These are phyloP conservation scores for Osmanthus fragrans DNA, from an alignment of 257 asterid genomes.

Conservation along the genomic window DNA sequence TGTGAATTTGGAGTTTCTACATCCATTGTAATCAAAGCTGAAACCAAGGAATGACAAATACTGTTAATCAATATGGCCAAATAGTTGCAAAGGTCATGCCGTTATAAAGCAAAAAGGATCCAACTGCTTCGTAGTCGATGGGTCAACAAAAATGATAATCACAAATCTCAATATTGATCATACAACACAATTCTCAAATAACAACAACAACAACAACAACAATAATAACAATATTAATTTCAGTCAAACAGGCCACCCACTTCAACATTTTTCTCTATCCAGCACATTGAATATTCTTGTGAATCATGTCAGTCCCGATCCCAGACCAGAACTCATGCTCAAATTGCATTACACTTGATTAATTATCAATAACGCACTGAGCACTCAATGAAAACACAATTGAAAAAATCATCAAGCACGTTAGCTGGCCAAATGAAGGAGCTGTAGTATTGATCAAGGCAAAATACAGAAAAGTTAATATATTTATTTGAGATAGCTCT, in stretches of 20 bases:
- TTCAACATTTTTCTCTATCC: neutral
- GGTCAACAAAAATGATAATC: neutral
- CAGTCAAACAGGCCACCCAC: neutral
- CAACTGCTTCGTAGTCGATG: neutral
- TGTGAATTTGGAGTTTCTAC: conserved; percentile 50
- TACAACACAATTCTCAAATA: neutral
- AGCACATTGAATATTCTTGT: neutral
- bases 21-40: conserved; percentile 55
- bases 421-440: neutral
- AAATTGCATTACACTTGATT: neutral
- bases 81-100: conserved; percentile 3
- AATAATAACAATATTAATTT: neutral
- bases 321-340: neutral
- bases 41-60: conserved; percentile 14
- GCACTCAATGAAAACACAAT: neutral
- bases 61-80: neutral
- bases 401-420: neutral
- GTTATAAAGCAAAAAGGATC: neutral
- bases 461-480: neutral
- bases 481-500: neutral
- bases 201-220: neutral
- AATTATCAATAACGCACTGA: neutral
- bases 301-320: neutral
- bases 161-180: conserved; percentile 2
- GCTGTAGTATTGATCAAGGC: neutral